Conservation (phyloP, 192 early-diverging fungal genomes). For the Backusella australiensis region DNA sequence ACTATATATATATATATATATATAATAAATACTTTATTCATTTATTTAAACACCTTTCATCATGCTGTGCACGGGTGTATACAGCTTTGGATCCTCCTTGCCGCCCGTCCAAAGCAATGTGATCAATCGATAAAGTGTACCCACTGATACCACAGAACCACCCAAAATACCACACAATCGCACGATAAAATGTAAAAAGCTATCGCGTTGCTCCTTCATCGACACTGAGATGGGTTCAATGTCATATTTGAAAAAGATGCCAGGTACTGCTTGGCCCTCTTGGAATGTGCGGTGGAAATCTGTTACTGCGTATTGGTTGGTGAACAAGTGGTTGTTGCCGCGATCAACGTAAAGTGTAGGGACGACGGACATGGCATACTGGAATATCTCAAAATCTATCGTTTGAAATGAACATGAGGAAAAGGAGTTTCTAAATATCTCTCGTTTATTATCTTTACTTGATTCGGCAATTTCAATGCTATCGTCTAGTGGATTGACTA, state of each 20-base stretch:
- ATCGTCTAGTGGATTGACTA: conserved; percentile 87
- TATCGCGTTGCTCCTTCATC: conserved; percentile 62
- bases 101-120: conserved; percentile 31
- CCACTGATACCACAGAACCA: conserved; percentile 72
- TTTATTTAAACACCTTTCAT: conserved; percentile 23
- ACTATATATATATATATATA: too few species aligned
- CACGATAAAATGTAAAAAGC: conserved; percentile 72
- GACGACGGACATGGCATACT: conserved; percentile 83
- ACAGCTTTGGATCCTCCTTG: conserved; percentile 32
- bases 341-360: conserved; percentile 77
- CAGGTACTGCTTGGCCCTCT: conserved; percentile 37
- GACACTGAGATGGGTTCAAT: conserved; percentile 87
- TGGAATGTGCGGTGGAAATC: conserved; percentile 56
- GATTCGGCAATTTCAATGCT: conserved; percentile 64
- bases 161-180: conserved; percentile 86
- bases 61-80: conserved; percentile 29
- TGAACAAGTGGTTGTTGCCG: conserved; percentile 52
- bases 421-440: background rate
- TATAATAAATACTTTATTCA: background rate
- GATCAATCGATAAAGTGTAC: conserved; percentile 51
- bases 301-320: conserved; percentile 95
- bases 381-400: conserved; percentile 71
- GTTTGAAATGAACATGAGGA: background rate
- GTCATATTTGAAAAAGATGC: conserved; percentile 91
- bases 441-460: conserved; percentile 27